Percentiles rank a stretch among this genome's conserved stretches.
These are phyloP conservation scores for Dioszegia aurantiaca DNA, from an alignment of 768 basidiomycete genomes.

Conservation along the genomic window DNA sequence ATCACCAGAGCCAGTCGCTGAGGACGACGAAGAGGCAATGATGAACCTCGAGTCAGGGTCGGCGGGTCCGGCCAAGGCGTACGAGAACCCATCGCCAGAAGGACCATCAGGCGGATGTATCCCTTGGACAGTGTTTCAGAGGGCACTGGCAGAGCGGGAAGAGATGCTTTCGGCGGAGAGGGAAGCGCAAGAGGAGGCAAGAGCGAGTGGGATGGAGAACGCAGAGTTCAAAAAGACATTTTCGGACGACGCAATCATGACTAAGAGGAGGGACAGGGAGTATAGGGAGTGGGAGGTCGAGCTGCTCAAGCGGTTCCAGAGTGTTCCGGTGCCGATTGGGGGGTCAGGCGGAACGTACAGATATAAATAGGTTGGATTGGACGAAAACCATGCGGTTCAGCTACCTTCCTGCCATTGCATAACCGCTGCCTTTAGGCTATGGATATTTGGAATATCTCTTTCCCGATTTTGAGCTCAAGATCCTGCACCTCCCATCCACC, in stretches of 20 bases:
- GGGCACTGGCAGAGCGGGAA: slow-evolving; percentile 61
- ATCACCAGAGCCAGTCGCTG: background rate
- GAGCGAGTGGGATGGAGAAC: slow-evolving; percentile 22
- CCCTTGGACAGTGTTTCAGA: slow-evolving; percentile 47
- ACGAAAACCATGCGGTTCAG: no score
- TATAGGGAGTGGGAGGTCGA: slow-evolving; percentile 78
- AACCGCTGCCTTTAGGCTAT: no score
- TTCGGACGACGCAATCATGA: slow-evolving; percentile 51
- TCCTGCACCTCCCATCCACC: slow-evolving; percentile 41
- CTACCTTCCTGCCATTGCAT: no score
- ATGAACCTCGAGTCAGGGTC: background rate
- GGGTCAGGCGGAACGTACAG: slow-evolving; percentile 5
- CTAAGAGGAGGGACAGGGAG: slow-evolving; percentile 58
- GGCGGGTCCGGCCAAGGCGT: background rate
- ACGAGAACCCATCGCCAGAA: background rate
- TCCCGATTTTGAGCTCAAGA: slow-evolving; percentile 39
- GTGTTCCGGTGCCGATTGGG: slow-evolving; percentile 34
- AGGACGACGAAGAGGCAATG: slow-evolving; percentile 12
- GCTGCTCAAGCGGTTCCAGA: slow-evolving; percentile 59
- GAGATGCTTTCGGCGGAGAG: slow-evolving; percentile 48
- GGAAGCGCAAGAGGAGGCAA: slow-evolving; percentile 38
- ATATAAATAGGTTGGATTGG: background rate
- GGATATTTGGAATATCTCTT: slow-evolving; percentile 15
- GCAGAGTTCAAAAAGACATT: slow-evolving; percentile 52
- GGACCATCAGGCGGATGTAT: slow-evolving; percentile 58